Conservation (phyloP, 2,329 filamentous ascomycete species). For the Paraconiothyrium brasiliense region DNA sequence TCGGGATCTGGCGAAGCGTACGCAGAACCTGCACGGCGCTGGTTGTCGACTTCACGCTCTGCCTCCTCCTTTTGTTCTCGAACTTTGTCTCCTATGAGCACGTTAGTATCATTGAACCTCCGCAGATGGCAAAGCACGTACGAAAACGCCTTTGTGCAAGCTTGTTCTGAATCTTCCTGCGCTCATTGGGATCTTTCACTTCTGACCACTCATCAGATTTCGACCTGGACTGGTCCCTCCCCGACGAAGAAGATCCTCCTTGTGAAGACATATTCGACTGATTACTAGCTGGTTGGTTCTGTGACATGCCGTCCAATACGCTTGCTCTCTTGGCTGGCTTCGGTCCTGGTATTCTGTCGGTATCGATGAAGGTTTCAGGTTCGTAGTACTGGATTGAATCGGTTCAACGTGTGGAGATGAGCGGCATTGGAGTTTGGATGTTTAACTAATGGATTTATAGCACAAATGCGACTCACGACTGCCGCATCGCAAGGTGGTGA, state of each 20-base stretch:
- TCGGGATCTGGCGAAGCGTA: conserved; percentile 69
- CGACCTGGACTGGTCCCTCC: conserved; percentile 28
- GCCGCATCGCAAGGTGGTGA: conserved; percentile 27
- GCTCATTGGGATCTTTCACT: conserved; percentile 74
- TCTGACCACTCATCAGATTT: conserved; percentile 72
- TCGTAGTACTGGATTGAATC: background rate
- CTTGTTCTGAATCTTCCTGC: conserved; percentile 78
- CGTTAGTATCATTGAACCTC: conserved; percentile 17
- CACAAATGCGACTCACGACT: conserved; percentile 20
- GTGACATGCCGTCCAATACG: conserved; percentile 30
- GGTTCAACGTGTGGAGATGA: conserved; percentile 11
- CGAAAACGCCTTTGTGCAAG: conserved; percentile 80
- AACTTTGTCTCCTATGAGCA: conserved; percentile 70
- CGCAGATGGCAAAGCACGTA: conserved; percentile 54
- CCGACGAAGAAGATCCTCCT: conserved; percentile 26
- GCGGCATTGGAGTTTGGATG: conserved; percentile 19
- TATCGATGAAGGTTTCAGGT: background rate
- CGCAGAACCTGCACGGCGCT: conserved; percentile 68
- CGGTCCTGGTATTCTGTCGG: background rate
- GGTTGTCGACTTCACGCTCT: conserved; percentile 71
- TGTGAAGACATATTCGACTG: conserved; percentile 30
- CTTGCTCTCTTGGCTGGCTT: background rate
- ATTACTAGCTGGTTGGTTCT: conserved; percentile 26
- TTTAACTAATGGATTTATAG: conserved; percentile 18
- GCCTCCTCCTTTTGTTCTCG: conserved; percentile 73